Evolutionary conservation across 495 filamentous ascomycete genomes (phyloP).

Genomic region (Podospora comata): DNA sequence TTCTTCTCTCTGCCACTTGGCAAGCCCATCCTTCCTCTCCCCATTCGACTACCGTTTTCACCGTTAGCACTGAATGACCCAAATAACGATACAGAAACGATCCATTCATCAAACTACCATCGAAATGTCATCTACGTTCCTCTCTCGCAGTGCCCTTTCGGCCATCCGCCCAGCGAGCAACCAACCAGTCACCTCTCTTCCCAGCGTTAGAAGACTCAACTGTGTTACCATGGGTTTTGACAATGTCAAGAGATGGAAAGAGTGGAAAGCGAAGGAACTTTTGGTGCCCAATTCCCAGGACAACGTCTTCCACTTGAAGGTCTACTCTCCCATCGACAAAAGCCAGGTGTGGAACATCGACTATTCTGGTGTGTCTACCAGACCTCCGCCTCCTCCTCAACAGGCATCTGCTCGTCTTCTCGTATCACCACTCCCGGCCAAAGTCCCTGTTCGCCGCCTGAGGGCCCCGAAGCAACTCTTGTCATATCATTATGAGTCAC

Average conservation of each 20-base stretch:
- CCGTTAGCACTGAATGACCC: background rate
- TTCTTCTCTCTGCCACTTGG: background rate
- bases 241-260: constrained; percentile 16
- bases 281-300: background rate
- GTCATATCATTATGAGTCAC: background rate
- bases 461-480: background rate
- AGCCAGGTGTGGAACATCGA: constrained; percentile 2
- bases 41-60: background rate
- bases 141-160: background rate
- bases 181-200: background rate
- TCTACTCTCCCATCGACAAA: background rate
- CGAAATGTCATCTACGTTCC: background rate
- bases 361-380: background rate
- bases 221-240: constrained; percentile 15
- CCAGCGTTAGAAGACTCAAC: background rate
- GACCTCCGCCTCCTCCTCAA: background rate
- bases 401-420: background rate
- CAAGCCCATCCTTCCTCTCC: background rate
- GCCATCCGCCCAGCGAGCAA: background rate
- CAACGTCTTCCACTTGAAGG: background rate
- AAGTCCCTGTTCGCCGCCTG: background rate
- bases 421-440: background rate
- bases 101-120: background rate
- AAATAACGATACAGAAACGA: background rate
- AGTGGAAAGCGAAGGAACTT: background rate